Percentiles rank a stretch among this genome's conserved stretches.
These are phyloP conservation scores for Ceratobasidium sp. DNA, from an alignment of 1,284 basidiomycete species.

Conservation along the genomic window DNA sequence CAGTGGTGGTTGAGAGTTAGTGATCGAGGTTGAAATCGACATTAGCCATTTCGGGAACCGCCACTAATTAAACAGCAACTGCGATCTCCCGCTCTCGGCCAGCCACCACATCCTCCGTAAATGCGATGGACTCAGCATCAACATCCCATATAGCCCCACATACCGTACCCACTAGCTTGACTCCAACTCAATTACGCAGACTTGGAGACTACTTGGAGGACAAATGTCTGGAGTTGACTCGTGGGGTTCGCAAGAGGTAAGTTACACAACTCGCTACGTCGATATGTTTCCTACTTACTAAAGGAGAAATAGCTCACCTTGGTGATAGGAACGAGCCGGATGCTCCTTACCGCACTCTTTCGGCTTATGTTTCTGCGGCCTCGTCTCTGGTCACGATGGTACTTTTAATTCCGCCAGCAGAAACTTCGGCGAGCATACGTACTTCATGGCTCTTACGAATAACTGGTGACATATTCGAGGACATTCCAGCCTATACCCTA, in stretches of 20 bases:
- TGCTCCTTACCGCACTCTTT: slow-evolving; percentile 12
- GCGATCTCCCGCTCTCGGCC: not conserved
- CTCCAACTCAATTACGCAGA: slow-evolving; percentile 21
- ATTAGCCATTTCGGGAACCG: slow-evolving; percentile 6
- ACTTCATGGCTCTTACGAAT: slow-evolving; percentile 29
- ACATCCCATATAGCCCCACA: not conserved
- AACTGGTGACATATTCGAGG: slow-evolving; percentile 40
- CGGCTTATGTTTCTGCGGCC: slow-evolving; percentile 23
- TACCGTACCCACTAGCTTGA: not conserved
- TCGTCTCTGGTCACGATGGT: slow-evolving; percentile 39
- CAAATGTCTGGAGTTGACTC: slow-evolving; percentile 33
- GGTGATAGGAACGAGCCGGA: slow-evolving; percentile 32
- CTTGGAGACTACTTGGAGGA: slow-evolving; percentile 26
- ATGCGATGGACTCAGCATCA: not conserved
- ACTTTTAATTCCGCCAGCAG: slow-evolving; percentile 22
- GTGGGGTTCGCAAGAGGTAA: slow-evolving; percentile 32
- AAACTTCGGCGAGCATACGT: slow-evolving; percentile 21
- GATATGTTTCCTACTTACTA: not conserved
- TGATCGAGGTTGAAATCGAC: slow-evolving; percentile 34
- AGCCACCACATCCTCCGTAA: not conserved
- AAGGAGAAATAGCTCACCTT: slow-evolving; percentile 15
- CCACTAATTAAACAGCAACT: slow-evolving; percentile 8
- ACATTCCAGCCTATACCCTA: slow-evolving; percentile 31
- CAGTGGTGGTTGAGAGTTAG: slow-evolving; percentile 12
- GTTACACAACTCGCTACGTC: not conserved